These are phyloP conservation scores for Ilyonectria destructans DNA, from an alignment of 2,329 filamentous ascomycete genomes.

Conservation along the genomic window DNA sequence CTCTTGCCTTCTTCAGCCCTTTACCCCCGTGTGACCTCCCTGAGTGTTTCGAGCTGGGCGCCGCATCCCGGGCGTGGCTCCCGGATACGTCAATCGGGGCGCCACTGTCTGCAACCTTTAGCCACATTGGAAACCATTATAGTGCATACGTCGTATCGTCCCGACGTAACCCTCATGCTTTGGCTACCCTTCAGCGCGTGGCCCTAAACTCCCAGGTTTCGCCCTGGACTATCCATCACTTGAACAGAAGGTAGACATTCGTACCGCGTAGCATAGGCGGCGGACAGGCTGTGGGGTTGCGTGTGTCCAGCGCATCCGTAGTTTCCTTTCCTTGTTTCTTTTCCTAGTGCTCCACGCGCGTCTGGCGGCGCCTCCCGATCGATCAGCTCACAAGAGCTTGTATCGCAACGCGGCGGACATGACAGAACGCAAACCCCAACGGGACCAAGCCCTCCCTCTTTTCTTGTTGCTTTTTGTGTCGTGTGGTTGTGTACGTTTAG, in stretches of 20 bases:
- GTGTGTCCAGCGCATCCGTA: neutral
- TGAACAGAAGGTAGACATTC: neutral
- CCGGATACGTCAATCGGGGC: conserved; percentile 19
- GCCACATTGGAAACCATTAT: neutral
- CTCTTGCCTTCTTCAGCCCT: neutral
- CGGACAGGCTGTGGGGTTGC: neutral
- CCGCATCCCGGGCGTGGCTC: conserved; percentile 9
- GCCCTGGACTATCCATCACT: neutral
- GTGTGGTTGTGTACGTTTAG: conserved; percentile 16
- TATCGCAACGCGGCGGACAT: conserved; percentile 2
- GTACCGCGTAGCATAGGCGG: neutral
- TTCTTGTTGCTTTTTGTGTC: conserved; percentile 13
- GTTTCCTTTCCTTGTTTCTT: conserved; percentile 6
- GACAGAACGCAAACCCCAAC: neutral
- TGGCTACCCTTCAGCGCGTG: neutral
- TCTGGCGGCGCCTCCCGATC: conserved; percentile 11
- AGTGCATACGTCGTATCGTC: conserved; percentile 3
- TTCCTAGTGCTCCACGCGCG: conserved; percentile 9
- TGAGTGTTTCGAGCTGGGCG: conserved; percentile 10
- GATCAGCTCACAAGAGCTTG: conserved; percentile 21
- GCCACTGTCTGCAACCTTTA: conserved; percentile 13
- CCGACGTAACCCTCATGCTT: neutral
- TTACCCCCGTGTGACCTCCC: neutral
- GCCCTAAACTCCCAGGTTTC: conserved; percentile 1
- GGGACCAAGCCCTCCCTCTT: conserved; percentile 6